Base-by-base conservation (phyloP, 345 rosid species). In the Rhizophora apiculata region DNA sequence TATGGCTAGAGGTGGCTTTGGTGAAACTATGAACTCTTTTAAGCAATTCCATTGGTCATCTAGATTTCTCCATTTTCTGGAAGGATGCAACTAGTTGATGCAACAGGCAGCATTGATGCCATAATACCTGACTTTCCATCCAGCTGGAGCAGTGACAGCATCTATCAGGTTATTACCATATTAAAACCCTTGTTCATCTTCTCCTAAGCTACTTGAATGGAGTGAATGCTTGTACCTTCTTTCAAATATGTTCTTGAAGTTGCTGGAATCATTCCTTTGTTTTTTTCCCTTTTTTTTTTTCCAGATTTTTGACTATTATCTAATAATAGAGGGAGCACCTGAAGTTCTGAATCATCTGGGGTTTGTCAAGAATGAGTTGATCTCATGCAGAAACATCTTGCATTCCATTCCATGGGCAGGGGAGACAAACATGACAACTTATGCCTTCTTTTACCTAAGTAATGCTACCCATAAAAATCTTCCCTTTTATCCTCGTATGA, bases 21-120 rank as follows among this genome's bases (percentile, higher is more conserved):
- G 58, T 65, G 68, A 76, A 62, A 65, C 53, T 13, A 19, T 59
- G 27, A 62, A 22, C 48, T 66, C 49, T 32, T 46, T 15, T 30
- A 53, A 67, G 62, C 57, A 18, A 60, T 60, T 68, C 21, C 75
- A 27, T 71, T 73, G 61, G 68, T 32, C 57, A 26, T 69, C 16
- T 79, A 86, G 98, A 71, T 85, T 64, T 87, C 86, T 71, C 75
- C 84, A 56, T 74, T 82, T 68, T 84, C 89, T 60, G 96, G 95
- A 85, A 87, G 84, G 78, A 75, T 91, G 70, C 96, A 89, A 79
- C 71, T 94, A 65, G 84, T 82, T 82, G 98, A 94, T 82, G 69
- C 69, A 60, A 91, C 83, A 49, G 88, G 91, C 76, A 78, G 88
- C 76, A 82, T 91, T 60, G 86, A 91, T 84, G 88, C 79, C 67